Conservation (phyloP, 192 early-diverging fungal species). For the Funneliformis geosporum region DNA sequence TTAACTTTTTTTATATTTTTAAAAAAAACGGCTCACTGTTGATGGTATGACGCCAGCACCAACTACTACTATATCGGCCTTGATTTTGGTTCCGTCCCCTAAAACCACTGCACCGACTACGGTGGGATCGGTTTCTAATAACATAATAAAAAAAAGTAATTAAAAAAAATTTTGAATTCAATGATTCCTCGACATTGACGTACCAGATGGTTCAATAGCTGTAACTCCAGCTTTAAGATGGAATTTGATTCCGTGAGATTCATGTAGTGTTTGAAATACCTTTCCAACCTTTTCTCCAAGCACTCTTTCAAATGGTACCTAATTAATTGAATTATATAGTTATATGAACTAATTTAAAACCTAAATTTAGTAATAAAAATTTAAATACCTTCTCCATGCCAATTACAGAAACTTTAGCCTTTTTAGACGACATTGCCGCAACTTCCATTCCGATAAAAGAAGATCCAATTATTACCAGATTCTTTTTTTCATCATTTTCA, state of each 20-base stretch:
- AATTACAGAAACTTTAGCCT: conserved; percentile 55
- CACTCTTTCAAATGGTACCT: conserved; percentile 54
- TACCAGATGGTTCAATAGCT: conserved; percentile 32
- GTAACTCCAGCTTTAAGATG: conserved; percentile 41
- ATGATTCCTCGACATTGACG: not conserved
- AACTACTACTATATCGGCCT: conserved; percentile 56
- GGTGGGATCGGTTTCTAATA: conserved; percentile 23
- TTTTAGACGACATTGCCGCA: conserved; percentile 46
- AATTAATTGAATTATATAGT: not conserved
- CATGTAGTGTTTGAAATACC: conserved; percentile 46
- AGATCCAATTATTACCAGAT: conserved; percentile 59
- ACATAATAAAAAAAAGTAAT: not conserved
- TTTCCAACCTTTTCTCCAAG: conserved; percentile 52
- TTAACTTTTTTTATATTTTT: not conserved
- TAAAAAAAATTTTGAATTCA: not conserved
- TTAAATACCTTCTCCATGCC: conserved; percentile 48
- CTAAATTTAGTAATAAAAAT: not conserved
- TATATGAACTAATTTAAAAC: not conserved
- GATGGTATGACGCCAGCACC: conserved; percentile 54
- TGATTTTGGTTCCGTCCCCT: conserved; percentile 37
- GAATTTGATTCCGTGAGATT: conserved; percentile 50
- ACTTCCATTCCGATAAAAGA: conserved; percentile 66
- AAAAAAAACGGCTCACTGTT: conserved; percentile 30
- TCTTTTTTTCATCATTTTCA: conserved; percentile 44
- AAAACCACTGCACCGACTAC: conserved; percentile 46